Evolutionary conservation across 2,329 filamentous ascomycete species (phyloP), one percentile per base, ranked within the genome.

Genomic region (Trichoderma sp.): DNA sequence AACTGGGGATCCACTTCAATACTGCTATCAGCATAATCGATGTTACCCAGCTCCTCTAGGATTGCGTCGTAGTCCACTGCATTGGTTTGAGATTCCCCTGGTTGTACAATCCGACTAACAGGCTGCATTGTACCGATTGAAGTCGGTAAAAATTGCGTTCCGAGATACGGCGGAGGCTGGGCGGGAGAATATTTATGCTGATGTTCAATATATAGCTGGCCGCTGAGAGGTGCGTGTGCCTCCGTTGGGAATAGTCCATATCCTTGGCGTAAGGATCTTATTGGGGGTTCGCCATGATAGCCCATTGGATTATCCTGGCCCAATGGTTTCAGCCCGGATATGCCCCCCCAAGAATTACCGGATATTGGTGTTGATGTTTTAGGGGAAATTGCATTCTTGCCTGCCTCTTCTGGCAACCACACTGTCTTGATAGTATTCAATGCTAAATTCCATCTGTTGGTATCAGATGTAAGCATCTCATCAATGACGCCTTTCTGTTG

Each of bases 131-230:
- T 16, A 8, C 40, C 55, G 14, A 58, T 33, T 4, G 40, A 37
- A 27, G 21, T 13, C 13, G 64, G 64, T 24, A 37, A 24, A 33
- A 67, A 58, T 8, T 35, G 29, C 40, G 52, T 37, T n/a, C 55
- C 55, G 27, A 59, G 55, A 59, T n/a, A n/a, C n/a, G 37, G 40
- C 3, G 21, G 64, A 11, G 49, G 64, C 6, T 58, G 64, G 7
- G 64, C 53, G 64, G 64, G 16, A 67, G 64, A 67, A 40, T 29
- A 37, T 67, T 67, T 67, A 67, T 67, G 64, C 64, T 29, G 64
- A 33, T 16, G 37, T 52, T 31, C 27, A 21, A 56, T 49, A 21
- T 52, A 47, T 35, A 67, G 4, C 6, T 59, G 55, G 2, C 31
- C 16, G 55, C 40, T 14, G n/a, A 55, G 4, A 3, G 55, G 21